A percentile compares a stretch with the other conserved stretches of the same genome.
Conservation (phyloP, 768 basidiomycete species). For the Lentinula lateritia region DNA sequence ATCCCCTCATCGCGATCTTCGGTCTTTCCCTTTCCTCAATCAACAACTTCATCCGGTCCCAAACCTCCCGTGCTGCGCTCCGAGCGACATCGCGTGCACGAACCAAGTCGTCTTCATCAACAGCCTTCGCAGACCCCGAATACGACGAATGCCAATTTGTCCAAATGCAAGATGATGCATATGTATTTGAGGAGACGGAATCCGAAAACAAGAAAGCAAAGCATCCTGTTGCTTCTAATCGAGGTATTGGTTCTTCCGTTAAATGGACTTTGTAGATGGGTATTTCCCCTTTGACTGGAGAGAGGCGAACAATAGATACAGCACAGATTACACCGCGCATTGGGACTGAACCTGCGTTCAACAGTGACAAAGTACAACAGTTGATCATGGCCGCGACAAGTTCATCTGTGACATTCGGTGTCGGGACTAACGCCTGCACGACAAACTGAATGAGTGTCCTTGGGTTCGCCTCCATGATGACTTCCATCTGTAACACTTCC, state of each 20-base stretch:
- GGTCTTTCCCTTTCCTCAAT: conserved; percentile 1
- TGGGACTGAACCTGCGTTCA: conserved; percentile 66
- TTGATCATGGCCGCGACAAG: conserved; percentile 67
- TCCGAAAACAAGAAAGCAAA: conserved; percentile 62
- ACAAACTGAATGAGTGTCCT: conserved; percentile 76
- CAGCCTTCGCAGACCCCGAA: conserved; percentile 14
- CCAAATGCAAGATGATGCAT: conserved; percentile 43
- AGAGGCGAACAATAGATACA: conserved; percentile 44
- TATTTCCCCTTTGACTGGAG: conserved; percentile 9
- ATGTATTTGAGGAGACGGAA: conserved; percentile 9
- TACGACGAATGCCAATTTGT: conserved; percentile 42
- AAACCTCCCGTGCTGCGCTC: conserved; percentile 40
- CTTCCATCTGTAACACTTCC: conserved; percentile 53
- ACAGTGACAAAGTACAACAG: conserved; percentile 59
- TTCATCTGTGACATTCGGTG: conserved; percentile 25
- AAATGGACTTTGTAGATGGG: conserved; percentile 47
- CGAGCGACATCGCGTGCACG: conserved; percentile 46
- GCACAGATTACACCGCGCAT: conserved; percentile 76
- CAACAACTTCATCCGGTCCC: conserved; percentile 38
- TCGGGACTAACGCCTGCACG: conserved; percentile 48
- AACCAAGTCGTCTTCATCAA: conserved; percentile 35
- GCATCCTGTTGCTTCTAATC: conserved; percentile 45
- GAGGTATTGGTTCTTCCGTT: conserved; percentile 32
- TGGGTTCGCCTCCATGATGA: conserved; percentile 60
- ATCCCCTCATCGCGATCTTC: neutral